Base-by-base conservation (phyloP, 441 rosid species). In the Adansonia gregorii region DNA sequence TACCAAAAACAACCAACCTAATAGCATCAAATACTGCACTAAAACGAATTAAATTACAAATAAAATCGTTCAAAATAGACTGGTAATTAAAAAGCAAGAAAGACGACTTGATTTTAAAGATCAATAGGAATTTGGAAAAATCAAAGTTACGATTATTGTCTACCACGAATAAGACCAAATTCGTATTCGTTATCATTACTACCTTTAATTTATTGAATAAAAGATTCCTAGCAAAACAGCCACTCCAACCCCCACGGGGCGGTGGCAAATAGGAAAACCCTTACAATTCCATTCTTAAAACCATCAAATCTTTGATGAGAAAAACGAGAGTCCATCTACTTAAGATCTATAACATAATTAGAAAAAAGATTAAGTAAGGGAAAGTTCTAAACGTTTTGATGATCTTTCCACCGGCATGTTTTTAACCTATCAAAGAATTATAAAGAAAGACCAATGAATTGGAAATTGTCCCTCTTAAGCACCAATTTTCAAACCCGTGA, bases 401-500 rank as follows among this genome's bases (percentile, higher is more conserved):
- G 4, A 27, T 3, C 22, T 27, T 51, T 14, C 55, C 6, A 51
- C n/a, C 55, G 3, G 55, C 17, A 11, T 12, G 14, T 51, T 51
- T 51, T 51, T 22, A 22, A 22, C 41, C 19, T 45, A 69, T 48
- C 8, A 6, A 22, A 48, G 19, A 48, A 67, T 46, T 67, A 11
- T 46, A 48, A 48, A 68, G 39, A 5, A 11, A 22, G 56, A 12
- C 24, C 24, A 66, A 10, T 66, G 67, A 19, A 19, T 31, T 7
- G 27, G n/a, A 65, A 31, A 56, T 6, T 17, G 70, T 35, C 24
- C 76, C 61, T 12, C 20, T 72, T 35, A 56, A 3, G 61, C 12
- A 72, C 75, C 46, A 72, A 35, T 72, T 31, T 31, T 72, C 65
- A 55, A 54, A 12, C 78, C 58, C 60, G 78, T 75, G 70, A 75